Conservation (phyloP, 2,329 filamentous ascomycete genomes). For the Claviceps sp. region DNA sequence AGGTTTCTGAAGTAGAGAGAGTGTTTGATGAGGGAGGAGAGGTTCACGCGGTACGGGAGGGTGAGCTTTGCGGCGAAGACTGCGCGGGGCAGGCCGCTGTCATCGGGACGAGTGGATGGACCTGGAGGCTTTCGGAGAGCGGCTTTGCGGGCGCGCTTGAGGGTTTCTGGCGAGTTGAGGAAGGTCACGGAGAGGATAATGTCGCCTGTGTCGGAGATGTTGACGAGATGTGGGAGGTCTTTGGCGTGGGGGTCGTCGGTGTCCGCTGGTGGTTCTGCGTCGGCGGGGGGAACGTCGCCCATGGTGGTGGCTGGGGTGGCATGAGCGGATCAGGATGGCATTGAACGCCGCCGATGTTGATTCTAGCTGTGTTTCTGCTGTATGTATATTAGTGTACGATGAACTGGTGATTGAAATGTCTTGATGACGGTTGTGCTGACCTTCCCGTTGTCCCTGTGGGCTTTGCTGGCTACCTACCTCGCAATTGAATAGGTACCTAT, state of each 20-base stretch:
- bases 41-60: slow-evolving; percentile 45
- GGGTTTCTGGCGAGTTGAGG: slow-evolving; percentile 39
- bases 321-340: background rate
- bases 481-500: too few relatives aligned
- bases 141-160: slow-evolving; percentile 31
- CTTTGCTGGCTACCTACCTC: too few relatives aligned
- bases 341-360: background rate
- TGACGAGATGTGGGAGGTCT: slow-evolving; percentile 22
- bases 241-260: background rate
- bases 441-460: too few relatives aligned
- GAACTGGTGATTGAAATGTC: too few relatives aligned
- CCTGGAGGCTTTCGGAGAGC: slow-evolving; percentile 14
- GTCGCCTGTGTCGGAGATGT: slow-evolving; percentile 46
- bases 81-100: slow-evolving; percentile 7
- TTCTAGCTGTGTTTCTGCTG: background rate
- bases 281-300: slow-evolving; percentile 4
- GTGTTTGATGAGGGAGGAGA: slow-evolving; percentile 40
- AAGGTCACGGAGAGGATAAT: slow-evolving; percentile 54
- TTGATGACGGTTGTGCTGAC: too few relatives aligned
- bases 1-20: slow-evolving; percentile 61
- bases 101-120: slow-evolving; percentile 6
- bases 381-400: too few relatives aligned
- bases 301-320: background rate
- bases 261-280: slow-evolving; percentile 4
- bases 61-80: slow-evolving; percentile 22